A percentile compares a stretch with the other conserved stretches of the same genome.
phyloP scores from a whole-genome alignment of 805 yeast genomes.

The Tetrapisispora iriomotensis region DNA sequence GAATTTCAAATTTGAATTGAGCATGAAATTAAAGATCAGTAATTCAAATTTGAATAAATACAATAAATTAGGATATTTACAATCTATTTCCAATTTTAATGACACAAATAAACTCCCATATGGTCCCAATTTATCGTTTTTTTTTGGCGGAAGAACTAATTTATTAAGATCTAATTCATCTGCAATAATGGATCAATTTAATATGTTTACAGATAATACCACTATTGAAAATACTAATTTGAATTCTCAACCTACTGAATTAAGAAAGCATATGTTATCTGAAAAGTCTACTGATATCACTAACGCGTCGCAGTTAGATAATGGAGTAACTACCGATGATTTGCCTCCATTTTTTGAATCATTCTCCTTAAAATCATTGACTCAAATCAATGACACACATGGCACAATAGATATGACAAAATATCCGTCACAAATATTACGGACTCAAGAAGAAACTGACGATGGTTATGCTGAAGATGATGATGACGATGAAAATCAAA shows the following conservation, averaged over 20 bases:
- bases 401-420: neutral
- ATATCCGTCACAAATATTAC: neutral
- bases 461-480: conserved; percentile 27
- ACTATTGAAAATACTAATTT: neutral
- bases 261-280: no score
- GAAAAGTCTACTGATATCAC: no score
- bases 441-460: conserved; percentile 15
- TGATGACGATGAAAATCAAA: conserved; percentile 21
- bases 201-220: conserved; percentile 12
- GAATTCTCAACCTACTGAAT: neutral
- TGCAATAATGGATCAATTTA: conserved; percentile 24
- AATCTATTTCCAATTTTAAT: conserved; percentile 4
- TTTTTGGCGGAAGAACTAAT: conserved; percentile 6
- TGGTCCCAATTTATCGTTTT: conserved; percentile 3
- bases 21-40: neutral
- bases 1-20: conserved; percentile 4
- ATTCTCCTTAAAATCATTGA: conserved; percentile 1
- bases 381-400: neutral
- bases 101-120: conserved; percentile 4
- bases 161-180: conserved; percentile 15
- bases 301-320: neutral
- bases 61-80: conserved; percentile 6
- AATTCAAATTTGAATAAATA: neutral
- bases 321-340: neutral
- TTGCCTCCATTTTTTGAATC: conserved; percentile 1